These are phyloP conservation scores for Solanum lycopersicoides DNA, from an alignment of 257 asterid genomes.

Conservation along the genomic window DNA sequence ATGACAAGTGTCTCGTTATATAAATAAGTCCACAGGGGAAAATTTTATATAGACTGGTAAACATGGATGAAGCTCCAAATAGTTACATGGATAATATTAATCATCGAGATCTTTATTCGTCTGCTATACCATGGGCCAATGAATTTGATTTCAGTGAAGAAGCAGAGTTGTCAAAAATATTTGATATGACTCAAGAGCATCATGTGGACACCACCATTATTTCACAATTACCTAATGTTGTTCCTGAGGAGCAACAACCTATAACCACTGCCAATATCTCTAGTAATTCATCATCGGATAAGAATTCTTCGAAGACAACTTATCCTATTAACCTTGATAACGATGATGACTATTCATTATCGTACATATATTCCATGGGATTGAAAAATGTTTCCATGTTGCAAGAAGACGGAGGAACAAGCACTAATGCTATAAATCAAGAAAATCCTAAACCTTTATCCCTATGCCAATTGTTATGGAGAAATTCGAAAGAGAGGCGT, in stretches of 20 bases:
- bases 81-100: background rate
- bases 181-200: too few species aligned
- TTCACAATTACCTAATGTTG: background rate
- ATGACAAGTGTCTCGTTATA: background rate
- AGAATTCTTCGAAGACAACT: background rate
- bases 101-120: background rate
- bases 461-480: background rate
- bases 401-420: background rate
- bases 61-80: background rate
- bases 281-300: background rate
- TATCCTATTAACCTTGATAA: background rate
- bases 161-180: background rate
- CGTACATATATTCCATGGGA: background rate
- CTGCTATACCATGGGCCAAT: background rate
- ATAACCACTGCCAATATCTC: background rate
- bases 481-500: background rate
- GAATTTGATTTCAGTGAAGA: background rate
- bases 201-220: too few species aligned
- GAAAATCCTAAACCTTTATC: background rate
- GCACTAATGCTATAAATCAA: background rate
- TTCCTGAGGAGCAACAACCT: background rate
- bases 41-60: background rate
- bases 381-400: too few species aligned
- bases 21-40: background rate
- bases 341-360: background rate